Evolutionary conservation across 2,329 filamentous ascomycete species (phyloP).

Genomic region (Colletotrichum truncatum): DNA sequence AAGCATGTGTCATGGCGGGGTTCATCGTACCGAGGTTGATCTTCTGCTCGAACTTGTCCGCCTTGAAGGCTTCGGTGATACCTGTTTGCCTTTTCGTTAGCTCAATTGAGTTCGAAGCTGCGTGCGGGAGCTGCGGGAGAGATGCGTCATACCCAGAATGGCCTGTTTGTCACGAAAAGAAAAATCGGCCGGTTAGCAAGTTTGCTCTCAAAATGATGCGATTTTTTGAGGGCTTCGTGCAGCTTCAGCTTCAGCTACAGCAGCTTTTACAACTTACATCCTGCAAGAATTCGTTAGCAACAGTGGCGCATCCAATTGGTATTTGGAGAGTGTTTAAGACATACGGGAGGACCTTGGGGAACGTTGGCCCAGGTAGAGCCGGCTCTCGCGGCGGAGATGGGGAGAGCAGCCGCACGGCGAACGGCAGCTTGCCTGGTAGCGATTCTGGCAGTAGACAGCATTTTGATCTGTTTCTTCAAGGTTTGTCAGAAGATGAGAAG

Average conservation of each 20-base stretch:
- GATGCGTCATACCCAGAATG: constrained; percentile 72
- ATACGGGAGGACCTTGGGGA: constrained; percentile 91
- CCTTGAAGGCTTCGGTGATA: constrained; percentile 99
- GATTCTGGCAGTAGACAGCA: constrained; percentile 32
- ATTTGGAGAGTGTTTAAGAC: constrained; percentile 45
- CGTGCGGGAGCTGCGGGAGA: constrained; percentile 11
- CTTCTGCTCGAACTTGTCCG: constrained; percentile 91
- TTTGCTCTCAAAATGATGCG: neutral
- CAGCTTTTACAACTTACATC: constrained; percentile 45
- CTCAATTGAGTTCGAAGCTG: constrained; percentile 9
- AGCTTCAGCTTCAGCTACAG: neutral
- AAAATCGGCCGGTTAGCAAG: constrained; percentile 34
- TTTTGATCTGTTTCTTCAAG: constrained; percentile 13
- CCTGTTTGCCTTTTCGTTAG: constrained; percentile 55
- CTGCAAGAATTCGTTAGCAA: constrained; percentile 40
- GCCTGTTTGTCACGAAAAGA: constrained; percentile 58
- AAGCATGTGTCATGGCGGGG: neutral
- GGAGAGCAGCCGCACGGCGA: constrained; percentile 29
- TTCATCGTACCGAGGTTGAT: constrained; percentile 89
- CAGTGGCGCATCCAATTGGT: constrained; percentile 39
- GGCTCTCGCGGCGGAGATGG: constrained; percentile 42
- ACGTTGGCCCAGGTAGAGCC: constrained; percentile 91
- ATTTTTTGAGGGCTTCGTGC: neutral
- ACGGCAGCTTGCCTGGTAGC: constrained; percentile 31
- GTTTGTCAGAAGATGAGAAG: neutral